Base-by-base conservation (phyloP, 192 early-diverging fungal genomes). In the Powellomyces hirtus region DNA sequence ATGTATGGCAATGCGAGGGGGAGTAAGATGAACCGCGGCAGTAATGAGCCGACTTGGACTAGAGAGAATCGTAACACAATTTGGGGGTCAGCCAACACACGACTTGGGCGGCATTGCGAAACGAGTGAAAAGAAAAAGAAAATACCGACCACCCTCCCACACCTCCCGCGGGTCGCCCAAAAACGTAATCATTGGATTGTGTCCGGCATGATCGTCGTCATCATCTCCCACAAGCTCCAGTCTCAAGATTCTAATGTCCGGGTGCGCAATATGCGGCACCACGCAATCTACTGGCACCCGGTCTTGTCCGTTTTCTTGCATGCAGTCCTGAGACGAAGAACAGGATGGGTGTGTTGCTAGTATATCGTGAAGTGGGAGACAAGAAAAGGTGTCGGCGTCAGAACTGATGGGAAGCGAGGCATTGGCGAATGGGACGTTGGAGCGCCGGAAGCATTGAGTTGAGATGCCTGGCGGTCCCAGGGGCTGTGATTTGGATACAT, bases 81-180 rank as follows among this genome's bases (percentile, higher is more conserved):
- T n/a, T 80, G 68, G 31, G 24, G n/a, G 62, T 16, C 4, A 61
- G 10, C n/a, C 40, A 42, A 42, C 10, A 42, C 10, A 42, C n/a
- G 40, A 42, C 40, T 13, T 13, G 11, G n/a, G 10, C 40, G n/a
- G 40, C 40, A 42, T 42, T n/a, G 40, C 10, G 40, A 10, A n/a
- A 42, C n/a, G 40, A 42, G 40, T 13, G 40, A 42, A n/a, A 42
- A n/a, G n/a, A n/a, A 42, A 10, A 42, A 10, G n/a, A 42, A 42
- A 42, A n/a, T 13, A 67, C 75, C 55, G 68, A 88, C 87, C 77
- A 38, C 78, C 82, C 77, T 90, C 88, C 83, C 84, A 90, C 4
- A 92, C 77, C 70, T 90, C 88, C 26, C 82, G 75, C 24, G 88
- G 75, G 63, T 90, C 86, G 11, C 90, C 88, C 45, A 87, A 67